Percentiles rank a stretch among this genome's conserved stretches.
These are phyloP conservation scores for Rosa multiflora DNA, from an alignment of 306 rosid species.

Conservation along the genomic window DNA sequence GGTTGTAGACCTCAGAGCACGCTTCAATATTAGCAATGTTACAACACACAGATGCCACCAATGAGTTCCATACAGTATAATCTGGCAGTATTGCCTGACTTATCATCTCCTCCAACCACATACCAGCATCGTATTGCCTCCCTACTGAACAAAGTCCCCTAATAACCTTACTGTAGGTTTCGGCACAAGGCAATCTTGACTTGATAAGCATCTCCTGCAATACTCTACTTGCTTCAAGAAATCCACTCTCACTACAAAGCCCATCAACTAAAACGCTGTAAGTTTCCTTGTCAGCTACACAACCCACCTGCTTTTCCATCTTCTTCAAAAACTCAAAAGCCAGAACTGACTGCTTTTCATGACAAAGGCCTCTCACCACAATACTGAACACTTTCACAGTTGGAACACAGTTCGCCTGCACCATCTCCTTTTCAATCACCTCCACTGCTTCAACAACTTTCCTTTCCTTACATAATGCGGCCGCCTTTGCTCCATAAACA, in stretches of 20 bases:
- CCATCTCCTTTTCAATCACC: conserved; percentile 37
- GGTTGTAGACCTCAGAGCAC: conserved; percentile 7
- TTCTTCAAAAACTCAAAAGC: conserved; percentile 30
- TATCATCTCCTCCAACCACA: conserved; percentile 45
- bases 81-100: conserved; percentile 33
- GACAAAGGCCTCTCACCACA: conserved; percentile 33
- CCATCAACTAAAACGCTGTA: conserved; percentile 29
- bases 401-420: conserved; percentile 29
- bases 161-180: conserved; percentile 29
- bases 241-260: conserved; percentile 32
- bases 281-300: conserved; percentile 33
- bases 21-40: conserved; percentile 5
- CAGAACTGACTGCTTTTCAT: conserved; percentile 22
- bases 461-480: conserved; percentile 32
- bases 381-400: conserved; percentile 23
- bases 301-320: conserved; percentile 33
- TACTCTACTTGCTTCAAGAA: conserved; percentile 25
- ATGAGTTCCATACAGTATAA: conserved; percentile 33
- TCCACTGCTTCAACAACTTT: conserved; percentile 38
- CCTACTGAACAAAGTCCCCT: conserved; percentile 39
- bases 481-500: conserved; percentile 38
- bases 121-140: conserved; percentile 36
- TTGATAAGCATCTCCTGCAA: conserved; percentile 39
- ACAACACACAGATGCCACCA: conserved; percentile 38
- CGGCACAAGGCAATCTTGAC: conserved; percentile 29